Evolutionary conservation across 1,284 basidiomycete genomes (phyloP), one percentile per base, ranked within the genome.

Genomic region (Puccinia hordei): DNA sequence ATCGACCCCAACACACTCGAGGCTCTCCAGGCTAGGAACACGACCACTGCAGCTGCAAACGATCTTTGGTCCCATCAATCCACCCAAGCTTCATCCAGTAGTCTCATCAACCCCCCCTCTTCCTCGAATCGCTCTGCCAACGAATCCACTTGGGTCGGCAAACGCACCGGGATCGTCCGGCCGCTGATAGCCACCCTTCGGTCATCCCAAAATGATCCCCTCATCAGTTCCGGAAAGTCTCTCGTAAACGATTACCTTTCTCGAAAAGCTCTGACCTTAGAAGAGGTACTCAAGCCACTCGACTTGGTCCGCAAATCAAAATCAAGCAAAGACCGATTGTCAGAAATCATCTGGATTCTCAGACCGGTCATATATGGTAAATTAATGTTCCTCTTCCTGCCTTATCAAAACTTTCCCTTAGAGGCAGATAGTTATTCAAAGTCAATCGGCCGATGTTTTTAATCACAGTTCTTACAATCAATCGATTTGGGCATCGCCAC

Each of bases 261-360:
- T 66, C 81, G 74, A 30, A 82, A 83, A 53, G 84, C 84, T 2
- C 73, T 85, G 51, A 84, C 83, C 17, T 76, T 84, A 46, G 84
- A 85, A 73, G 83, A 84, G 66, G 83, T 84, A 24, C 82, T 82
- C 44, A 81, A 83, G 44, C 84, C 84, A 2, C 81, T 83, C 46
- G 84, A 85, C 44, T 81, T 85, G 24, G 83, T 85, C 38, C 79
- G 81, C 69, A 57, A 84, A 83, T 3, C 46, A 82, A 51, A 82
- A 82, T 24, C 71, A 55, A 1, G 55, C 41, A 66, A 61, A 22
- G 77, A 68, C 55, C 53, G 57, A 49, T 49, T 83, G 33, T 84
- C 85, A 12, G 85, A 86, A 81, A 68, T 85, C 24, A 83, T 85
- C 57, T 85, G 84, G 83, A 85, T 85, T 77, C 61, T 85, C 0